A percentile compares a stretch with the other conserved stretches of the same genome.
phyloP scores from a whole-genome alignment of 2,329 filamentous ascomycete species.

The Fusarium circinatum region DNA sequence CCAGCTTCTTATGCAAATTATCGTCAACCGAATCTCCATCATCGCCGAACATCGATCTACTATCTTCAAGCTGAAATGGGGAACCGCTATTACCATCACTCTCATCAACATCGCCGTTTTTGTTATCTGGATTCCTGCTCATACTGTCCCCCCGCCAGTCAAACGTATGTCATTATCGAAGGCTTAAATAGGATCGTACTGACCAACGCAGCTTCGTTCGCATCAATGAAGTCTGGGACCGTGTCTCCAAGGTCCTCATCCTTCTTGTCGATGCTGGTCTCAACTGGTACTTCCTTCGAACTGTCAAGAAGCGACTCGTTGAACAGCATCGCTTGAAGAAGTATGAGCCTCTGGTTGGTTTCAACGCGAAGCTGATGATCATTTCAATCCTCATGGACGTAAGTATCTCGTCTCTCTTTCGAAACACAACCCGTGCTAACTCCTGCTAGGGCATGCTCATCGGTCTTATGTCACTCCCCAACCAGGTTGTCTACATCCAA shows the following conservation, averaged over 20 bases:
- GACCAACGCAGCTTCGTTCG: slow-evolving; percentile 45
- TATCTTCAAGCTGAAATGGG: slow-evolving; percentile 57
- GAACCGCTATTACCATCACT: slow-evolving; percentile 56
- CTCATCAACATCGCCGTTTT: slow-evolving; percentile 64
- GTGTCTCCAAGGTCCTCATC: slow-evolving; percentile 62
- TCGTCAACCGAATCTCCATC: slow-evolving; percentile 64
- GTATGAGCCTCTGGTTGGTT: slow-evolving; percentile 60
- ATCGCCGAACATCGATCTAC: slow-evolving; percentile 55
- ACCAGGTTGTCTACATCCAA: slow-evolving; percentile 56
- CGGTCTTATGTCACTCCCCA: slow-evolving; percentile 48
- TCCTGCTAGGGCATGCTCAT: slow-evolving; percentile 39
- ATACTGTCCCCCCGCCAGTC: slow-evolving; percentile 52
- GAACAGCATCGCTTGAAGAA: slow-evolving; percentile 59
- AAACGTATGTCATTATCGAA: slow-evolving; percentile 39
- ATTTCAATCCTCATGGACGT: slow-evolving; percentile 63
- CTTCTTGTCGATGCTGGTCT: slow-evolving; percentile 60
- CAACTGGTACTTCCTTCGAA: slow-evolving; percentile 63
- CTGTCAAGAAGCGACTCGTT: slow-evolving; percentile 58
- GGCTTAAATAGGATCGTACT: fast-evolving
- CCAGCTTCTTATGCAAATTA: slow-evolving; percentile 64
- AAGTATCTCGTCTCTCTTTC: no score
- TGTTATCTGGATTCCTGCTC: slow-evolving; percentile 63
- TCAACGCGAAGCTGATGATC: slow-evolving; percentile 61
- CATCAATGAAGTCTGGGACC: slow-evolving; percentile 64
- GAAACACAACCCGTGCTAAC: no score